Conservation (phyloP, 73 alveolate genomes). For the Paramecium biaurelia region DNA sequence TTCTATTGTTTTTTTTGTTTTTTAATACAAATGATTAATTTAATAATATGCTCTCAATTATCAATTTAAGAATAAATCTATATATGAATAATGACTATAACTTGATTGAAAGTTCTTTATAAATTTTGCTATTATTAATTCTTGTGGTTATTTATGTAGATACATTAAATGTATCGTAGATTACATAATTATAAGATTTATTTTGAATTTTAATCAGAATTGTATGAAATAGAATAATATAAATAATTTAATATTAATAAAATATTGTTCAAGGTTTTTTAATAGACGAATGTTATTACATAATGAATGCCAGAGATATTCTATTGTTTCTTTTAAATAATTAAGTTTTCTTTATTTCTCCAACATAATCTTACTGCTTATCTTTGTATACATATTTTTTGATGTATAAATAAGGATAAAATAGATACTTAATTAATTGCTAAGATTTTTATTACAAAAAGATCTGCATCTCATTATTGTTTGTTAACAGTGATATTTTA, state of each 20-base stretch:
- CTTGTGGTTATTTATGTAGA: no score
- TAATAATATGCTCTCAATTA: no score
- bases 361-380: neutral
- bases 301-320: neutral
- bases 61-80: no score
- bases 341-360: neutral
- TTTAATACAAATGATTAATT: no score
- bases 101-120: no score
- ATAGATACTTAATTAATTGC: neutral
- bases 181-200: no score
- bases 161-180: neutral
- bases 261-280: neutral
- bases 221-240: neutral
- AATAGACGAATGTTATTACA: neutral
- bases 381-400: neutral
- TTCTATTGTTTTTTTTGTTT: no score
- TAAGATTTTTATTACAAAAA: neutral
- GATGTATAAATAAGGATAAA: neutral
- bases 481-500: neutral
- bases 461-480: neutral
- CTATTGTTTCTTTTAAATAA: neutral
- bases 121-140: no score
- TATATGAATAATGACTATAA: no score
- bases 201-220: neutral
- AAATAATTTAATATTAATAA: neutral